Base-by-base conservation (phyloP, 1,284 basidiomycete genomes). In the Boletus mariae region DNA sequence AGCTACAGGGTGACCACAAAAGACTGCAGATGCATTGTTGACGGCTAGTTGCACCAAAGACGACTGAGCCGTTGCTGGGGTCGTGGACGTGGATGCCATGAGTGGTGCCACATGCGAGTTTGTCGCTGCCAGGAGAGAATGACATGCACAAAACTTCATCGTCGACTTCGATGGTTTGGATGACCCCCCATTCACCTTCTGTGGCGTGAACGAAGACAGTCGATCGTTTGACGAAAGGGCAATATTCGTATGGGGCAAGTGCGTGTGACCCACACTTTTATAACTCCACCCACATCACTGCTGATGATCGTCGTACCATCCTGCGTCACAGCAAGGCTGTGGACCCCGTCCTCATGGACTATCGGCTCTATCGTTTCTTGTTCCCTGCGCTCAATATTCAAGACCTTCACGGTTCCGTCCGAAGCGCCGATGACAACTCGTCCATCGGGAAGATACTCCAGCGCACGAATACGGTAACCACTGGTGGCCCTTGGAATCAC, bases 1-100 rank as follows among this genome's bases (percentile, higher is more conserved):
- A 34, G 2, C 43, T 29, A 23, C 45, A 43, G 26, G 3, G 49
- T 4, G 50, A 53, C 52, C 52, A 54, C 17, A 53, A 10, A 20
- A 52, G 34, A 35, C 34, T 35, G 12, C 11, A 35, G 11, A 35
- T 35, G 13, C 35, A 38, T 10, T 17, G 8, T 15, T 20, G 15
- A 9, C 23, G 34, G 34, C 45, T 31, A 17, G 6, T 15, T 3
- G 25, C 5, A 32, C 23, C 17, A 15, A 35, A 35, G 38, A 41
- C 29, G 20, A 40, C 38, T 4, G 17, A 9, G 29, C 17, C 17
- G 17, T 17, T 17, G 17, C 17, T 17, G 17, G 1, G 17, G 17
- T 17, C 47, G 20, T 43, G 20, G 1, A 49, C 10, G 13, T 11
- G 31, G 23, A 49, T 35, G 23, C 15, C 38, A 7, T 9, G 4